Base-by-base conservation (phyloP, 306 rosid species). In the Cyamopsis tetragonoloba region DNA sequence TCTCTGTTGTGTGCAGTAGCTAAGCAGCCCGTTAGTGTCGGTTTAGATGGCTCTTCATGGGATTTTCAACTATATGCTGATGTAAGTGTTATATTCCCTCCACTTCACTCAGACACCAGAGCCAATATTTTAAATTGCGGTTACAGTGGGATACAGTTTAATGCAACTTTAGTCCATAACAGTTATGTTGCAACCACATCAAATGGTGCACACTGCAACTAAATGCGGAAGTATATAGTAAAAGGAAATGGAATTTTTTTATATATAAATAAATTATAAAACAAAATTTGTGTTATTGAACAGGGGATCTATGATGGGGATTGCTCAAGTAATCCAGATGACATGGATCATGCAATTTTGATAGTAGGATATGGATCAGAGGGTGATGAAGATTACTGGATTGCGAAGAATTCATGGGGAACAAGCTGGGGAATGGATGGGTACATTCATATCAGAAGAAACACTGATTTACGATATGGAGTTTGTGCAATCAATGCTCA, bases 371-470 rank as follows among this genome's bases (percentile, higher is more conserved):
- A 87, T 54, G 95, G 89, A 0, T 89, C 96, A 20, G 89, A 83
- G 44, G 80, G 68, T 15, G 79, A 30, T 49, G 88, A 83, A 57
- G 95, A 89, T 80, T 89, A 87, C 38, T 89, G 96, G 96, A 89
- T 89, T 19, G 89, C 80, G 17, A 89, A 89, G 77, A 89, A 89
- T 78, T 89, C 96, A 0, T 89, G 96, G 96, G 96, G 96, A 44
- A 81, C 89, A 51, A 34, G 26, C 6, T 89, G 96, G 96, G 96
- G 96, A 53, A 30, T 89, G 0, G 82, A 83, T 10, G 96, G 96
- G 9, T 89, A 85, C 74, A 28, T 89, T 53, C 80, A 78, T 57
- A 77, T 89, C 0, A 87, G 24, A 80, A 89, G 95, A 73, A 89
- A 87, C 15, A 84, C 84, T 17, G 13, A 78, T 66, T 50, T 87